Conservation (phyloP, 2,329 filamentous ascomycete species). For the Beauveria medogensis region DNA sequence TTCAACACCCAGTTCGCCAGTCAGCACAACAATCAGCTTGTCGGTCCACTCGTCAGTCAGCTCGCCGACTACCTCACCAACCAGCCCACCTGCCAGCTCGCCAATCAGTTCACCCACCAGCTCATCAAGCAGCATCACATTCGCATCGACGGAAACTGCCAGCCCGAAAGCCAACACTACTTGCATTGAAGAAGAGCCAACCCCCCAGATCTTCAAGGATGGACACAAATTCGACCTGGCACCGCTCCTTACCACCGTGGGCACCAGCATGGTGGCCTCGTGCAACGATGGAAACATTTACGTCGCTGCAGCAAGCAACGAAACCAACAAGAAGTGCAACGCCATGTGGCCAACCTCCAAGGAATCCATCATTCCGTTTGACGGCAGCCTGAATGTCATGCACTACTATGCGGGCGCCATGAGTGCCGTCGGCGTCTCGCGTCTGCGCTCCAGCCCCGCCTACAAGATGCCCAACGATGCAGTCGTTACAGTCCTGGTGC, state of each 20-base stretch:
- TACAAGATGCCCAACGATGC: slow-evolving; percentile 13
- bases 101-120: background rate
- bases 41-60: too few species aligned
- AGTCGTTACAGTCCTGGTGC: slow-evolving; percentile 16
- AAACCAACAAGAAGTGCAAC: slow-evolving; percentile 16
- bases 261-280: slow-evolving; percentile 19
- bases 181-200: background rate
- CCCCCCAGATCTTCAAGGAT: slow-evolving; percentile 14
- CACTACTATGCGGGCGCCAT: slow-evolving; percentile 28
- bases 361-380: slow-evolving; percentile 16
- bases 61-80: background rate
- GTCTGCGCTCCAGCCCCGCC: slow-evolving; percentile 19
- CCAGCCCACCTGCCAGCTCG: background rate
- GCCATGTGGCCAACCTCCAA: slow-evolving; percentile 17
- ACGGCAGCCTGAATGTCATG: slow-evolving; percentile 19
- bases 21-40: background rate
- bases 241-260: slow-evolving; percentile 15
- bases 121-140: background rate
- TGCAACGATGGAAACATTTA: slow-evolving; percentile 30
- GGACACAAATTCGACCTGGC: slow-evolving; percentile 16
- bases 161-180: background rate
- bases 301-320: slow-evolving; percentile 16
- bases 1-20: background rate
- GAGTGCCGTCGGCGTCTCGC: slow-evolving; percentile 22
- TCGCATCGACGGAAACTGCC: background rate